These are phyloP conservation scores for Rhododendron williamsianum DNA, from an alignment of 148 eudicot species.

Conservation along the genomic window DNA sequence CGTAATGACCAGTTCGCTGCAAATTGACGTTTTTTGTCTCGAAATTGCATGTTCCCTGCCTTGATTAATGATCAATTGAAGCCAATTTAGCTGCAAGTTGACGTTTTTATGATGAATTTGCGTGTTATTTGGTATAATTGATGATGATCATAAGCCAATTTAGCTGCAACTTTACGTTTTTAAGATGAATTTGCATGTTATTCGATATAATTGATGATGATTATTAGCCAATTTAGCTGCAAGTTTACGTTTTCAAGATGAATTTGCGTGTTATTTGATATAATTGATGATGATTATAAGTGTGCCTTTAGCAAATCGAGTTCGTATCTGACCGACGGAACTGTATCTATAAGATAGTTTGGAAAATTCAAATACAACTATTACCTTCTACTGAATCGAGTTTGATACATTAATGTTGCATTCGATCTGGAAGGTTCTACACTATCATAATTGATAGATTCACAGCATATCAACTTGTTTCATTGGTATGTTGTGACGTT, in stretches of 20 bases:
- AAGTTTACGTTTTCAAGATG: background rate
- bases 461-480: background rate
- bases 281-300: background rate
- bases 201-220: background rate
- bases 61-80: background rate
- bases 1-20: background rate
- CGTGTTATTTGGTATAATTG: background rate
- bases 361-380: background rate
- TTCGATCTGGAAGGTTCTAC: background rate
- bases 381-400: background rate
- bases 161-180: background rate
- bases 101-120: background rate
- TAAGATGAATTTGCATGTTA: background rate
- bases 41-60: background rate
- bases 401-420: background rate
- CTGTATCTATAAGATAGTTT: slow-evolving; percentile 31
- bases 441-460: background rate
- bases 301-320: background rate
- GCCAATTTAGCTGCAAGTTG: background rate
- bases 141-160: background rate
- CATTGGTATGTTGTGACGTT: background rate
- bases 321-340: slow-evolving; percentile 13
- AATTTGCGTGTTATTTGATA: background rate
- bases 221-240: background rate
- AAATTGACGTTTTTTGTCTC: background rate